phyloP scores from a whole-genome alignment of 116 monocot species.

The Dioscorea cayenensis region DNA sequence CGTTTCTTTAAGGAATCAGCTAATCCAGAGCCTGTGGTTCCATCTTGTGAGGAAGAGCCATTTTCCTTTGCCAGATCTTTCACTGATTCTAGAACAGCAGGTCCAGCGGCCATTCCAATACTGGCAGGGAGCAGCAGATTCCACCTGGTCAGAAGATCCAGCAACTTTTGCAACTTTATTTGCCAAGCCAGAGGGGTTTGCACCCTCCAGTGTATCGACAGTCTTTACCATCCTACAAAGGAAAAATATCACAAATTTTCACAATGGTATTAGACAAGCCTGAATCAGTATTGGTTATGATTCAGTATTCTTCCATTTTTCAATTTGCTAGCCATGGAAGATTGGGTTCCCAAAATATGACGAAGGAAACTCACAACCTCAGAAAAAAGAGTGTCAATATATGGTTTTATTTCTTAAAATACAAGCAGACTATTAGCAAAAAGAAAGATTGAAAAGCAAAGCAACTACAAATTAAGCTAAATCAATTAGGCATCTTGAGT shows the following conservation, averaged over 20 bases:
- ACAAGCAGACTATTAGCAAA: too few species aligned
- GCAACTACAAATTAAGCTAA: too few species aligned
- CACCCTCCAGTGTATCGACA: conserved; percentile 78
- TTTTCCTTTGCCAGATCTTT: conserved; percentile 56
- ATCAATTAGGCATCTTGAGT: too few species aligned
- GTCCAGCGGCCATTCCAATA: conserved; percentile 73
- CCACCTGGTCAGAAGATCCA: conserved; percentile 36
- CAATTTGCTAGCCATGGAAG: too few species aligned
- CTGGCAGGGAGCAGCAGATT: conserved; percentile 79
- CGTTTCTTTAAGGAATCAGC: conserved; percentile 37
- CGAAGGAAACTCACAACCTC: too few species aligned
- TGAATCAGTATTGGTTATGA: background rate
- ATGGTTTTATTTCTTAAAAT: too few species aligned
- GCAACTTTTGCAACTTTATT: conserved; percentile 81
- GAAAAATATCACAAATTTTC: background rate
- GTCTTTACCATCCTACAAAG: conserved; percentile 69
- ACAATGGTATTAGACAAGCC: background rate
- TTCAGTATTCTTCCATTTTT: background rate
- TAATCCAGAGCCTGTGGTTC: conserved; percentile 12
- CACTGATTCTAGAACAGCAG: conserved; percentile 56
- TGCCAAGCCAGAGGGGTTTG: conserved; percentile 72
- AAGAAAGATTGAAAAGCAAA: too few species aligned
- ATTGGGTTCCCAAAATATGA: too few species aligned
- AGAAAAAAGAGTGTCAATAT: too few species aligned
- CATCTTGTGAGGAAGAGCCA: conserved; percentile 22